Evolutionary conservation across 169 alveolate species (phyloP).

Genomic region (Eimeria acervulina): DNA sequence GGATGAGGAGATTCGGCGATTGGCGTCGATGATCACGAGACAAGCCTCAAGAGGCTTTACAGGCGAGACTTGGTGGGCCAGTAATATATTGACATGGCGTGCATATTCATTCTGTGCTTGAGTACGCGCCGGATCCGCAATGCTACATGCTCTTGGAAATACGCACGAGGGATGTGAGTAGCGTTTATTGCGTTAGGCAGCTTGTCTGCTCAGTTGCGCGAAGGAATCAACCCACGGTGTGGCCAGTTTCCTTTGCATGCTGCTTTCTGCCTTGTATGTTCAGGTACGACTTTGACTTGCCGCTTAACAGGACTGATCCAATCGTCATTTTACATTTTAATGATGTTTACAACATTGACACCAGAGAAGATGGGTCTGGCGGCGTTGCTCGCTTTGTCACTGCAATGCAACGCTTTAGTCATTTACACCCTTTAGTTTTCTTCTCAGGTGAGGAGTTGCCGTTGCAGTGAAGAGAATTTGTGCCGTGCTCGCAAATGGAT

Average conservation of each 20-base stretch:
- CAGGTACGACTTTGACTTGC: slow-evolving; percentile 89
- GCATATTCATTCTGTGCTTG: neutral
- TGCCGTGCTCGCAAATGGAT: neutral
- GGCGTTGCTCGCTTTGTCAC: slow-evolving; percentile 95
- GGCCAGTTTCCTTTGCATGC: neutral
- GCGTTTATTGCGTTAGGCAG: neutral
- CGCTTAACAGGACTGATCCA: slow-evolving; percentile 88
- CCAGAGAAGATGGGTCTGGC: slow-evolving; percentile 89
- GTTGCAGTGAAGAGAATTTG: neutral
- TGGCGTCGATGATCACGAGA: slow-evolving; percentile 78
- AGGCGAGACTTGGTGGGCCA: slow-evolving; percentile 81
- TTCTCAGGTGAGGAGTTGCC: slow-evolving; percentile 77
- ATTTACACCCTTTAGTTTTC: slow-evolving; percentile 82
- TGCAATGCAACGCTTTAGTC: slow-evolving; percentile 87
- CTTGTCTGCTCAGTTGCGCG: neutral
- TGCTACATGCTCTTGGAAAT: neutral
- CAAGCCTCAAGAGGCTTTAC: slow-evolving; percentile 82
- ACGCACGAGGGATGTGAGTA: neutral
- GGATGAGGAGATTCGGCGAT: slow-evolving; percentile 68
- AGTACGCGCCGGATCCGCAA: neutral
- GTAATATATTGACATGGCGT: neutral
- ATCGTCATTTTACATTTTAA: slow-evolving; percentile 94
- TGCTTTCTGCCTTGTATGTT: neutral
- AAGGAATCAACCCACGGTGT: neutral
- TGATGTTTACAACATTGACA: slow-evolving; percentile 96